Conservation (phyloP, 148 eudicot species). For the Amaranthus hypochondriacus region DNA sequence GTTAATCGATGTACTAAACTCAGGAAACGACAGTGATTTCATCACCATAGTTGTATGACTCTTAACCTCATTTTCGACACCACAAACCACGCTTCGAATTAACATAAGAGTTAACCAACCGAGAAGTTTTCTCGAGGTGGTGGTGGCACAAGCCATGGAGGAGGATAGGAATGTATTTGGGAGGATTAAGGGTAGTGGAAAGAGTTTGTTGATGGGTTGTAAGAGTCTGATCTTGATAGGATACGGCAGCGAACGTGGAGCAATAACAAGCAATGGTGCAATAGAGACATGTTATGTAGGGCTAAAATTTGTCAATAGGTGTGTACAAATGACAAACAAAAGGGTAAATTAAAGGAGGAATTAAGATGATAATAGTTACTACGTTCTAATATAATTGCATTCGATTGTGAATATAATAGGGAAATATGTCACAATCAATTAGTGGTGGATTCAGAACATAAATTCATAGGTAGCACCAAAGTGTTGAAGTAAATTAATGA, state of each 20-base stretch:
- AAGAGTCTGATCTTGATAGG: background rate
- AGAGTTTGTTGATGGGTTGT: background rate
- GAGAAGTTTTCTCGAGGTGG: background rate
- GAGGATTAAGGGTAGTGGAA: background rate
- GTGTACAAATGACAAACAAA: constrained; percentile 6
- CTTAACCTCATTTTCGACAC: constrained; percentile 21
- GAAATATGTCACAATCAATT: too few relatives aligned
- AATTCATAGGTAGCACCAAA: too few relatives aligned
- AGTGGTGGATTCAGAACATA: too few relatives aligned
- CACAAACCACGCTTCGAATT: background rate
- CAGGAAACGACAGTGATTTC: constrained; percentile 51
- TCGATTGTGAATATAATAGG: too few relatives aligned
- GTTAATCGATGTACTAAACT: constrained; percentile 29
- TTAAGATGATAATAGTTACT: background rate
- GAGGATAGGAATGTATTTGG: background rate
- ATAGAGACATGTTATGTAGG: constrained; percentile 6
- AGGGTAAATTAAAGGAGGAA: background rate
- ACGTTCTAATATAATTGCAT: too few relatives aligned
- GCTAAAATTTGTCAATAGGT: constrained; percentile 4
- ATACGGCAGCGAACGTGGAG: constrained; percentile 16
- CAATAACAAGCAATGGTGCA: constrained; percentile 5
- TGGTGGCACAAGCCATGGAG: background rate
- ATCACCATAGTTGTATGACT: constrained; percentile 36
- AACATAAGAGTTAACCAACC: constrained; percentile 8
- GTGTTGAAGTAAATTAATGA: too few relatives aligned